Evolutionary conservation across 2,329 filamentous ascomycete genomes (phyloP), one percentile per base, ranked within the genome.

Genomic region (Fusarium euwallaceae): DNA sequence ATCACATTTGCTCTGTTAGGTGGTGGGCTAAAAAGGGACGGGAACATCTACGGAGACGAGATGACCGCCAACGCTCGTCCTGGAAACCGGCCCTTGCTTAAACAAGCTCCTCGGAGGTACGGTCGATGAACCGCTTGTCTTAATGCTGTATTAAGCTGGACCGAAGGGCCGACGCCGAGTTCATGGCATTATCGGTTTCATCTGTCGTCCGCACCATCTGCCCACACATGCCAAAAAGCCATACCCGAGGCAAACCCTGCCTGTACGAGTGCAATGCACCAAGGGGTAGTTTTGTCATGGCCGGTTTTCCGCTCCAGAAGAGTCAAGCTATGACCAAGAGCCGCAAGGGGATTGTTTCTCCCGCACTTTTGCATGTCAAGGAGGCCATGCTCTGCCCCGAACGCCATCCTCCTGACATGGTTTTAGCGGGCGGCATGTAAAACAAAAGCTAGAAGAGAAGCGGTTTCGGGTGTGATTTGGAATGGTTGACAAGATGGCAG

Each of bases 191-290:
- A 48, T 41, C 39, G n/a, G 32, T 17, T 51, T 12, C 56, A 34
- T 51, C 60, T 29, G 12, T 37, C 41, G 20, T 56, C 51, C 11
- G 53, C 24, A 27, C 6, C 7, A 29, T 59, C 56, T 59, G 36
- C 20, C 56, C 56, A 59, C 20, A 58, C 56, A 41, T 41, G 56
- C 22, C 56, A 17, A 16, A 16, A 59, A 17, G 29, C 36, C 41
- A 16, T 70, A 64, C n/a, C 60, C 62, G 32, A 14, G 24, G 20
- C 62, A 64, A 14, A 6, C 45, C 41, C 65, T 65, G 17, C 56
- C 29, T 2, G 39, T 64, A 12, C 45, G 39, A n/a, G 17, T 27
- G n/a, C 36, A 51, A 27, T 45, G 24, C 48, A 48, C 16, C 11
- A 45, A 17, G 43, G 53, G 12, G 37, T 14, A 16, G 6, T 60